Evolutionary conservation across 768 basidiomycete genomes (phyloP), one percentile per base, ranked within the genome.

Genomic region (Leccinum broughii): DNA sequence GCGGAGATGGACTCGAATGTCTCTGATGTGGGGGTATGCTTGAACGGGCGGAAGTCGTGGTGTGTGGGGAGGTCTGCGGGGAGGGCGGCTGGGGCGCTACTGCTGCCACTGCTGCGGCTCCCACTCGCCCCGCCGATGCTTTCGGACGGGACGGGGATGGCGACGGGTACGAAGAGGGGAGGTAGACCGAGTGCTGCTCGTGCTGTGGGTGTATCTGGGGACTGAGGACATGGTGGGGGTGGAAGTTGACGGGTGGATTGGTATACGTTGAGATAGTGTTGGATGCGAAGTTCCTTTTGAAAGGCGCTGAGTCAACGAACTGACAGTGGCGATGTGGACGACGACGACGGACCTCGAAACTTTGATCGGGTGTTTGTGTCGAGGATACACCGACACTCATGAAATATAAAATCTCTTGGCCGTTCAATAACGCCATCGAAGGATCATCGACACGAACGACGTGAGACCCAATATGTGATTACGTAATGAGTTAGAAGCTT

Each of bases 221-320:
- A 69, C 55, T 73, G 76, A 0, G 85, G 82, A 39, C 77, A 78
- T 9, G 85, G 83, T 14, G 55, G 65, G 4, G 86, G 86, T 5
- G 81, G 77, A 13, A 34, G 41, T 44, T 72, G 66, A 15, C 81
- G 79, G 0, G 83, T 83, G 0, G 77, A 62, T 28, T 64, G 68
- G 64, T 83, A 86, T 1, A 82, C 77, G 22, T 70, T 71, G 30
- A 85, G 62, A 63, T 88, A 88, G 67, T 86, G 86, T 39, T 78
- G 73, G 5, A 79, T 63, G 41, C 86, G 81, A 26, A 78, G 71
- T 76, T 88, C 86, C 86, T 26, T 88, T 62, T 41, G 39, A 13
- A 41, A 39, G 37, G 17, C 8, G 39, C 37, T 39, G 39, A 39
- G 39, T 39, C 17, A 39, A 37, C 14, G 14, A 14, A 39, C 26